Evolutionary conservation across 164 flowering plant genomes (phyloP).

Genomic region (Tetracentron sinense): DNA sequence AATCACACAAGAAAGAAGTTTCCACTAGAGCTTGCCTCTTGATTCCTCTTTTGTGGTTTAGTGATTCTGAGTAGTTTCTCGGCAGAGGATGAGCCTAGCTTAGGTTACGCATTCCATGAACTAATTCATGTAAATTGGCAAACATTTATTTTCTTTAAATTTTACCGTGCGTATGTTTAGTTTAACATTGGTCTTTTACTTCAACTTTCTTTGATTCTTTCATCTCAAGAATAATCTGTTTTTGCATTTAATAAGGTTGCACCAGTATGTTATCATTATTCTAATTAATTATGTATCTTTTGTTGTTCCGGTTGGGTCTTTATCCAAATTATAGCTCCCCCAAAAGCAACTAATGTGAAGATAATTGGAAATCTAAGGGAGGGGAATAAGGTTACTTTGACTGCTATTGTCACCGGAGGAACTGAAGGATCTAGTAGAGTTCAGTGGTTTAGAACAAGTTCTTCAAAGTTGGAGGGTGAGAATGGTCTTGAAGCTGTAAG

Average conservation of each 20-base stretch:
- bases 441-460: slow-evolving; percentile 89
- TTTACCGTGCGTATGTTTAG: not conserved
- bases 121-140: not conserved
- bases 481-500: slow-evolving; percentile 72
- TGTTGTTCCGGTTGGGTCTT: not conserved
- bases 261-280: not conserved
- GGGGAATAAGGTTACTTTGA: slow-evolving; percentile 77
- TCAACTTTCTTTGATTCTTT: not conserved
- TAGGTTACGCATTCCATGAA: too few species aligned
- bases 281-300: not conserved
- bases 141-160: not conserved
- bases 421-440: slow-evolving; percentile 95
- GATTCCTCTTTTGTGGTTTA: too few species aligned
- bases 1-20: too few species aligned
- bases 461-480: slow-evolving; percentile 51
- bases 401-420: slow-evolving; percentile 89
- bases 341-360: slow-evolving; percentile 68
- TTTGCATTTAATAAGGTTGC: not conserved
- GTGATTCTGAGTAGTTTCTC: too few species aligned
- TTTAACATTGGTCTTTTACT: not conserved
- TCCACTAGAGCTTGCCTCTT: too few species aligned
- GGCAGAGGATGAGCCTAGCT: too few species aligned
- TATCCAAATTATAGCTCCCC: slow-evolving; percentile 69
- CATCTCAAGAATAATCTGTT: not conserved
- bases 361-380: slow-evolving; percentile 85